phyloP scores from a whole-genome alignment of 2,329 filamentous ascomycete genomes.

The Cercospora sojina region DNA sequence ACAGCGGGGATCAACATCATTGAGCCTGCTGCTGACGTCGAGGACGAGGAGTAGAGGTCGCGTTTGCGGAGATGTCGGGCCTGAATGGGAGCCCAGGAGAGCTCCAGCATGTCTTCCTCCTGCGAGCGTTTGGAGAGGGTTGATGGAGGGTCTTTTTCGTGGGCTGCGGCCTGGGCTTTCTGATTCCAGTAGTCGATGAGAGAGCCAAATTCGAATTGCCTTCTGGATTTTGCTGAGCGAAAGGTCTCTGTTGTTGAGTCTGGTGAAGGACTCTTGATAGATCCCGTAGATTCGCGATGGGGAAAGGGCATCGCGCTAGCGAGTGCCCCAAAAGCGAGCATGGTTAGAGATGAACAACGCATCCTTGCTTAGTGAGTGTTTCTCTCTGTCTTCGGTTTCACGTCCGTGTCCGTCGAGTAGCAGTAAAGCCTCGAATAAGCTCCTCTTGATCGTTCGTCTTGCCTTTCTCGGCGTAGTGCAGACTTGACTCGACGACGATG shows the following conservation, averaged over 20 bases:
- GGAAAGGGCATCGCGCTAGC: constrained; percentile 4
- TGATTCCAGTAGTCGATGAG: constrained; percentile 6
- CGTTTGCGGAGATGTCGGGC: background rate
- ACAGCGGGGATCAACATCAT: background rate
- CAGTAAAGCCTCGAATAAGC: background rate
- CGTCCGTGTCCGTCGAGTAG: background rate
- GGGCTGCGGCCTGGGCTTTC: constrained; percentile 2
- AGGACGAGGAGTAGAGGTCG: background rate
- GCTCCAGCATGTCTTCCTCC: background rate
- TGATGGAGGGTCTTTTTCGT: background rate
- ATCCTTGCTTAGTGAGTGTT: background rate
- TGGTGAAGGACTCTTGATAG: background rate
- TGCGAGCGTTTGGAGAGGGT: background rate
- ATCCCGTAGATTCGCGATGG: background rate
- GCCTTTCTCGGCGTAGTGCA: background rate
- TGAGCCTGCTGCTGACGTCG: background rate
- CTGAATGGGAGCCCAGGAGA: background rate
- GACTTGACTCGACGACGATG: background rate
- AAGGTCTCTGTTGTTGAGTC: background rate
- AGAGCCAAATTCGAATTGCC: constrained; percentile 1
- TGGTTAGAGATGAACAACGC: constrained; percentile 6
- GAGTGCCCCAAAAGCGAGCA: constrained; percentile 6
- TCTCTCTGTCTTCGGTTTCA: background rate
- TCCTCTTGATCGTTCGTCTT: background rate
- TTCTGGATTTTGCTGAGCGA: background rate